These are phyloP conservation scores for Solanum boliviense DNA, from an alignment of 257 asterid genomes.

Conservation along the genomic window DNA sequence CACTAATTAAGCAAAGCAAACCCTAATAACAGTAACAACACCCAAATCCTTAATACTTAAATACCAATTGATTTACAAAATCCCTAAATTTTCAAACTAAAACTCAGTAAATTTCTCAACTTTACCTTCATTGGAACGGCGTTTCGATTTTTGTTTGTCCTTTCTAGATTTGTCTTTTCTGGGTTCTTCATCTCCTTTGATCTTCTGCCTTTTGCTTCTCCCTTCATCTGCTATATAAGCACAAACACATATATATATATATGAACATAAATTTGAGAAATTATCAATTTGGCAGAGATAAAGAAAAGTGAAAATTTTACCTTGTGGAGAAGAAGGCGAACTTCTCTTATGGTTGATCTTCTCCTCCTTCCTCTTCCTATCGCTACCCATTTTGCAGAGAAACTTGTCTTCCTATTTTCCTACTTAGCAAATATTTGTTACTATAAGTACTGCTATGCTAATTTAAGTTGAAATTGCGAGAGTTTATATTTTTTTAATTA, in stretches of 20 bases:
- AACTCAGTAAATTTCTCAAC: not conserved
- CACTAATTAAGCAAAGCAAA: not conserved
- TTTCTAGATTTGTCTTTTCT: not conserved
- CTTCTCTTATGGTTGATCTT: not conserved
- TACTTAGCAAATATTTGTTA: not conserved
- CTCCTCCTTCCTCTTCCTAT: not conserved
- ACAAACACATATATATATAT: not conserved
- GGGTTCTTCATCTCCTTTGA: not conserved
- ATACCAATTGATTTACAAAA: not conserved
- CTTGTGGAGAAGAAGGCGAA: not conserved
- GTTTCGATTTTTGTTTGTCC: slow-evolving; percentile 35
- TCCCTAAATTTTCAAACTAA: not conserved
- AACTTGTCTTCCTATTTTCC: not conserved
- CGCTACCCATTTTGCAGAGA: not conserved
- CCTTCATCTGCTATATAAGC: slow-evolving; percentile 7
- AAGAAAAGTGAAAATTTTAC: not conserved
- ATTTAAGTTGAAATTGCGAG: too few relatives aligned
- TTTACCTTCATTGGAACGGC: slow-evolving; percentile 39
- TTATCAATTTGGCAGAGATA: not conserved
- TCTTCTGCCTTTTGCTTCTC: slow-evolving; percentile 1
- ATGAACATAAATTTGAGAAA: not conserved
- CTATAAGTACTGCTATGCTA: too few relatives aligned
- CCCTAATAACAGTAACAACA: not conserved
- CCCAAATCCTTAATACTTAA: not conserved
- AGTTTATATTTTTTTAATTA: too few relatives aligned